These are phyloP conservation scores for Vanilla planifolia DNA, from an alignment of 106 monocot genomes.

Conservation along the genomic window DNA sequence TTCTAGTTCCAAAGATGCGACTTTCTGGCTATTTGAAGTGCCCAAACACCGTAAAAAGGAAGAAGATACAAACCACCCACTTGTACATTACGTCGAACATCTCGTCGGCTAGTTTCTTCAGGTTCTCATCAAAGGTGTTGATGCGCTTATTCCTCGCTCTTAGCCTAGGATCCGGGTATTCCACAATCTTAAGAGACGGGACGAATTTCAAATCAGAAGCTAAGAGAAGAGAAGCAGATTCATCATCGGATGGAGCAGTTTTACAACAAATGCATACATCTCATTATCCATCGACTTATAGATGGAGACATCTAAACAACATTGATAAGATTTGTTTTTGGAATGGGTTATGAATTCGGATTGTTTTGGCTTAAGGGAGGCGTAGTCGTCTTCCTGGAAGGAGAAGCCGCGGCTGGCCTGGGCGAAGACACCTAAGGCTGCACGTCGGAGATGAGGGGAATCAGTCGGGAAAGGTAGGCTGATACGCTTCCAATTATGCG, in stretches of 20 bases:
- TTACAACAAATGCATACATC: too few species aligned
- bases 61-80: constrained; percentile 28
- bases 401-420: constrained; percentile 35
- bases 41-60: not conserved
- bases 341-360: not conserved
- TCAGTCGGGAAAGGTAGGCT: not conserved
- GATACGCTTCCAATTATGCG: not conserved
- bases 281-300: not conserved
- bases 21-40: not conserved
- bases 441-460: not conserved
- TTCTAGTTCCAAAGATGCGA: constrained; percentile 31
- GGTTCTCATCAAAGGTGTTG: constrained; percentile 69
- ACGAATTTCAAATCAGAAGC: constrained; percentile 63
- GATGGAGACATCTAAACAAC: not conserved
- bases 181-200: constrained; percentile 65
- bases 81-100: constrained; percentile 99
- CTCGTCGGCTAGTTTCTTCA: constrained; percentile 62
- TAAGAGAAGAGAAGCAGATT: constrained; percentile 13
- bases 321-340: not conserved
- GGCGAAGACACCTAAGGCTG: constrained; percentile 5
- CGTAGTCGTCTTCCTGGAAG: constrained; percentile 21
- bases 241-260: not conserved
- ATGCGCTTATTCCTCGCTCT: constrained; percentile 89
- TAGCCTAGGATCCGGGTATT: constrained; percentile 83
- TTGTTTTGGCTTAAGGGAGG: constrained; percentile 19